A percentile compares a stretch with the other conserved stretches of the same genome.
These are phyloP conservation scores for Flaveria linearis DNA, from an alignment of 129 eudicot genomes.

Conservation along the genomic window DNA sequence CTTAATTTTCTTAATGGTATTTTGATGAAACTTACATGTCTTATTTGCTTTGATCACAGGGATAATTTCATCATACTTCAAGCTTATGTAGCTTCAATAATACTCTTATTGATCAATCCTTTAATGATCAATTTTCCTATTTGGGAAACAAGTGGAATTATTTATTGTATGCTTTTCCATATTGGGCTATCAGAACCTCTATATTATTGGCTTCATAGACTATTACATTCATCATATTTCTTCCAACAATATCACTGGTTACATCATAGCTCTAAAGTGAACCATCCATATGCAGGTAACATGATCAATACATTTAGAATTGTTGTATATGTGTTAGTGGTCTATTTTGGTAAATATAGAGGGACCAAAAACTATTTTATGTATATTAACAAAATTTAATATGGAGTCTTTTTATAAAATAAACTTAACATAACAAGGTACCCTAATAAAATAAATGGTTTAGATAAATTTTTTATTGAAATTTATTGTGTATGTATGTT, in stretches of 20 bases:
- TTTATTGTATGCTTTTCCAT: conserved; percentile 58
- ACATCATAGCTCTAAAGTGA: conserved; percentile 68
- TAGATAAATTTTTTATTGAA: too few relatives aligned
- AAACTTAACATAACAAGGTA: too few relatives aligned
- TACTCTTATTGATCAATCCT: conserved; percentile 48
- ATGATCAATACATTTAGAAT: background rate
- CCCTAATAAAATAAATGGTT: too few relatives aligned
- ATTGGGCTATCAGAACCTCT: conserved; percentile 64
- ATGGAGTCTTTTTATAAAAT: too few relatives aligned
- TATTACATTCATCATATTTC: conserved; percentile 47
- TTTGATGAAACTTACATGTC: background rate
- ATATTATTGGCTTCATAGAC: conserved; percentile 71
- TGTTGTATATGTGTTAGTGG: background rate
- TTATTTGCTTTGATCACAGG: conserved; percentile 42
- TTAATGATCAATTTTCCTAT: conserved; percentile 53
- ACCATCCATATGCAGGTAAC: conserved; percentile 62
- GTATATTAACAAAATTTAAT: too few relatives aligned
- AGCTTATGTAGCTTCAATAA: conserved; percentile 58
- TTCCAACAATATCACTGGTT: conserved; percentile 70
- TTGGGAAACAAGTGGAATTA: conserved; percentile 56
- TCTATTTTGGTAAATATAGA: too few relatives aligned
- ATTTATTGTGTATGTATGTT: too few relatives aligned
- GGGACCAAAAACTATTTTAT: too few relatives aligned
- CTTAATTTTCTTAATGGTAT: background rate
- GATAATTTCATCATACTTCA: conserved; percentile 79